These are phyloP conservation scores for Chalara sp. DNA, from an alignment of 2,329 filamentous ascomycete genomes.

Conservation along the genomic window DNA sequence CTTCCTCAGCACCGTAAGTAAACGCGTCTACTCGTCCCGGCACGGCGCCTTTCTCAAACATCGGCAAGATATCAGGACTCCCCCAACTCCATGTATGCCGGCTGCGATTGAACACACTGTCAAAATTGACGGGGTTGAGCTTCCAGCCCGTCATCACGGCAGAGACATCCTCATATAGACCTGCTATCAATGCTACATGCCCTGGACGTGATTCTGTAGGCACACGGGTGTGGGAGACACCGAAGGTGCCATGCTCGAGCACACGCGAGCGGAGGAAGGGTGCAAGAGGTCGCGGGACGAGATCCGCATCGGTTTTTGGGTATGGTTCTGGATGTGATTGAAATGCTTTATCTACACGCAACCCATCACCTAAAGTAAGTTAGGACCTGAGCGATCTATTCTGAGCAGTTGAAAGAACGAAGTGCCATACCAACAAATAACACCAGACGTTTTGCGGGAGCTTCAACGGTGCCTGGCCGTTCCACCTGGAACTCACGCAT, in stretches of 20 bases:
- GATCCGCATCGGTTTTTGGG: constrained; percentile 54
- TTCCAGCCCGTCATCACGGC: constrained; percentile 98
- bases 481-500: constrained; percentile 79
- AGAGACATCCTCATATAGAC: constrained; percentile 95
- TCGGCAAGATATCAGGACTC: constrained; percentile 91
- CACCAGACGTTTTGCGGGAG: constrained; percentile 84
- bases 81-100: constrained; percentile 99
- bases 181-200: constrained; percentile 94
- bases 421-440: constrained; percentile 73
- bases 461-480: constrained; percentile 47
- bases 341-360: constrained; percentile 96
- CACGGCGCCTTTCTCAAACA: constrained; percentile 92
- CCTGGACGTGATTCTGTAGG: constrained; percentile 94
- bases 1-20: constrained; percentile 74
- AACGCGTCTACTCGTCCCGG: constrained; percentile 83
- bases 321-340: constrained; percentile 88
- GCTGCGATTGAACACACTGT: constrained; percentile 97
- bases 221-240: constrained; percentile 92
- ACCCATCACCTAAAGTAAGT: constrained; percentile 62
- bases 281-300: constrained; percentile 72
- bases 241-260: constrained; percentile 86
- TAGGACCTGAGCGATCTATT: background rate
- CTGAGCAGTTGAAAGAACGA: background rate
- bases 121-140: constrained; percentile 94
- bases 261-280: constrained; percentile 88